Evolutionary conservation across 352 stramenopile species (phyloP).

Genomic region (Phytophthora ramorum): DNA sequence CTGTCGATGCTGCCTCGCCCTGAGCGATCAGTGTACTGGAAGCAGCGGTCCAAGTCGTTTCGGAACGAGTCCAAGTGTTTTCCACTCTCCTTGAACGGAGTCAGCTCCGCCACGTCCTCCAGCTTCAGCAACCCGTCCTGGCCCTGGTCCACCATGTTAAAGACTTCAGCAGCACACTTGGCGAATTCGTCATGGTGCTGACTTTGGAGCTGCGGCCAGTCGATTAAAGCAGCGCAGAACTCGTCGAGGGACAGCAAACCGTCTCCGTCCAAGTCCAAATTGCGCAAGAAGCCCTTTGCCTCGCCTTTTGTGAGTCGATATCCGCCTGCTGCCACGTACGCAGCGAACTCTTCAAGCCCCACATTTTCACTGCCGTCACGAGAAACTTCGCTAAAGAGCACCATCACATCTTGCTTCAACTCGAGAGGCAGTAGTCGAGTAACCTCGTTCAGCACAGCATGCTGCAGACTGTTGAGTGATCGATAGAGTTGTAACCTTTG

Average conservation of each 20-base stretch:
- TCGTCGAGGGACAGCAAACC: conserved; percentile 66
- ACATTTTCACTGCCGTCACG: conserved; percentile 52
- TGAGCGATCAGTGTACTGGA: conserved; percentile 54
- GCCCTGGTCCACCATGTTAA: conserved; percentile 57
- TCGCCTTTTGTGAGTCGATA: conserved; percentile 73
- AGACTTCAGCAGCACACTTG: conserved; percentile 46
- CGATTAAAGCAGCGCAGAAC: conserved; percentile 71
- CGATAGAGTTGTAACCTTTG: conserved; percentile 81
- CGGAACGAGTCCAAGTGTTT: conserved; percentile 60
- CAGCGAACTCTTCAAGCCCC: conserved; percentile 60
- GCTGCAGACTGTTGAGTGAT: conserved; percentile 74
- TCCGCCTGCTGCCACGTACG: conserved; percentile 55
- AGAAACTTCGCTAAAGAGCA: conserved; percentile 75
- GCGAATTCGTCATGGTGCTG: conserved; percentile 42
- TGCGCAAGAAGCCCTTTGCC: conserved; percentile 61
- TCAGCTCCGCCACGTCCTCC: conserved; percentile 53
- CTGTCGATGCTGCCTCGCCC: conserved; percentile 46
- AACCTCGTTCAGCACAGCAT: conserved; percentile 69
- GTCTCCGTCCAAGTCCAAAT: conserved; percentile 71
- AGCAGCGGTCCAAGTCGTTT: conserved; percentile 66
- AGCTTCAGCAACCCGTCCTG: conserved; percentile 55
- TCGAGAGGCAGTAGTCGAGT: conserved; percentile 56
- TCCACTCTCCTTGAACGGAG: conserved; percentile 39
- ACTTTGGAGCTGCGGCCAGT: conserved; percentile 69
- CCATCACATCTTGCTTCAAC: conserved; percentile 63